A percentile compares a stretch with the other conserved stretches of the same genome.
phyloP scores from a whole-genome alignment of 371 early-diverging fungal species.

The Mortierella sp. region DNA sequence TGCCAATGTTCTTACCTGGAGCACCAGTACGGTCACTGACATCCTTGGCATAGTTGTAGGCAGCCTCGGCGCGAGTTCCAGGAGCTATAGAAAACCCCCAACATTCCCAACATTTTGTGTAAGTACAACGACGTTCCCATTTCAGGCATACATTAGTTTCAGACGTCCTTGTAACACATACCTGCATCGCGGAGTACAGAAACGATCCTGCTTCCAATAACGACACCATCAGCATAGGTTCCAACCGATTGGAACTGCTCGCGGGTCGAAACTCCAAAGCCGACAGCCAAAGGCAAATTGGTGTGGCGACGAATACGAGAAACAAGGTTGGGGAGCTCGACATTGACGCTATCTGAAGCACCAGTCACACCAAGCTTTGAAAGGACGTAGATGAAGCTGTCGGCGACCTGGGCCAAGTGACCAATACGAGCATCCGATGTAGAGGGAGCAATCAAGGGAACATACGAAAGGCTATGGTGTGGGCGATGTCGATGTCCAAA shows the following conservation, averaged over 20 bases:
- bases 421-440: slow-evolving; percentile 88
- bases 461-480: slow-evolving; percentile 76
- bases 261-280: slow-evolving; percentile 93
- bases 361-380: slow-evolving; percentile 96
- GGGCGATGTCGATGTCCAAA: not conserved
- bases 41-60: slow-evolving; percentile 69
- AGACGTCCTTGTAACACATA: slow-evolving; percentile 17
- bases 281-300: slow-evolving; percentile 90
- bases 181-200: slow-evolving; percentile 76
- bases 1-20: slow-evolving; percentile 27
- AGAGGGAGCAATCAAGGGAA: slow-evolving; percentile 95
- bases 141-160: too few species aligned
- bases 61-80: slow-evolving; percentile 59
- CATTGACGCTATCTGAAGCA: slow-evolving; percentile 67
- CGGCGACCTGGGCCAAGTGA: slow-evolving; percentile 81
- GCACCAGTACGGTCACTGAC: slow-evolving; percentile 68
- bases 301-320: slow-evolving; percentile 82
- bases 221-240: slow-evolving; percentile 92
- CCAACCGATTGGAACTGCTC: slow-evolving; percentile 90
- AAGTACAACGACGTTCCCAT: too few species aligned
- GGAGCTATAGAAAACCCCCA: too few species aligned
- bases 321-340: slow-evolving; percentile 79
- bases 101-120: too few species aligned
- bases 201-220: slow-evolving; percentile 93
- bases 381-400: slow-evolving; percentile 95